Base-by-base conservation (phyloP, 148 eudicot genomes). In the Talinum fruticosum region DNA sequence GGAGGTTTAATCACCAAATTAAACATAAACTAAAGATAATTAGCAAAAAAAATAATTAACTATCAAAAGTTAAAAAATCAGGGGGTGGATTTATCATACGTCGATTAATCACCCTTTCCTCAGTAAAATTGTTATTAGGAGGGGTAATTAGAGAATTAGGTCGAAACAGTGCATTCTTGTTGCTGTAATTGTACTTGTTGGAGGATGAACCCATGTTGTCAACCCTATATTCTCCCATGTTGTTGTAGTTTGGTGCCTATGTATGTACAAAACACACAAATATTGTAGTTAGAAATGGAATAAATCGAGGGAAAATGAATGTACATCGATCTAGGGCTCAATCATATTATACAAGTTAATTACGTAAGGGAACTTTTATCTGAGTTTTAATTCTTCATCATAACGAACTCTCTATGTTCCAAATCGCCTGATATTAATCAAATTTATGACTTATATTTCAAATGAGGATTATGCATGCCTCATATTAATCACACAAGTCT, bases 181-280 rank as follows among this genome's bases (percentile, higher is more conserved):
- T 75, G n/a, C 26, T 64, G 83, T 76, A 76, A 66, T 83, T 89
- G 68, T 84, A 89, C 76, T 82, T 89, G 44, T 51, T 51, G 23
- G 89, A 85, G n/a, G 97, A 82, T 54, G 92, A 83, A 57, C 88
- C 85, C 54, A 83, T 38, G 36, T 88, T 89, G 36, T 88, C 92
- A 69, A 84, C 79, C 85, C 82, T 89, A 70, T 82, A 83, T 18
- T 92, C 90, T 73, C 84, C 84, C 67, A 82, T 73, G 53, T 82
- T 71, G 75, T 57, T 75, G 66, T 68, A 26, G 82, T 72, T 92
- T 32, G 90, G 78, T 66, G 83, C 87, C 97, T 92, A 82, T 41
- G 34, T 64, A 8, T 51, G 57, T 37, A 64, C 16, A 35, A 70
- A 15, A n/a, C 12, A 30, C 21, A 71, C 19, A 44, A 35, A 10